These are phyloP conservation scores for Passalora sequoiae DNA, from an alignment of 2,329 filamentous ascomycete genomes.

Conservation along the genomic window DNA sequence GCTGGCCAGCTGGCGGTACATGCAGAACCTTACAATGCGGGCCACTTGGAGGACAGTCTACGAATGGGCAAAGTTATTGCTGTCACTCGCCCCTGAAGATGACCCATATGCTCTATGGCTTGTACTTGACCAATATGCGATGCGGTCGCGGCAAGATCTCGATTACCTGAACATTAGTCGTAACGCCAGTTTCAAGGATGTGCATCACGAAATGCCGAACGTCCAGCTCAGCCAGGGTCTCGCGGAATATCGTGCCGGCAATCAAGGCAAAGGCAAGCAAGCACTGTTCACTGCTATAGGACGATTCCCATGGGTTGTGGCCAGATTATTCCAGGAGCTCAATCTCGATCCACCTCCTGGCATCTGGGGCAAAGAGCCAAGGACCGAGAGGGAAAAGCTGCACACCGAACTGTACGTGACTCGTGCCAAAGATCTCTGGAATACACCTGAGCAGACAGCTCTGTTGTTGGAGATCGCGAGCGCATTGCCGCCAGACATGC, in stretches of 20 bases:
- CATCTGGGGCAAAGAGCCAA: constrained; percentile 74
- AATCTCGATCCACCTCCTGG: constrained; percentile 70
- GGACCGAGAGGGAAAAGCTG: constrained; percentile 61
- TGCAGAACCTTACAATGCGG: constrained; percentile 77
- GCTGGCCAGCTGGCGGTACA: constrained; percentile 83
- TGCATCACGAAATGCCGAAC: constrained; percentile 58
- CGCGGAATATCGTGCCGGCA: constrained; percentile 66
- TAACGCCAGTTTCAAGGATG: constrained; percentile 43
- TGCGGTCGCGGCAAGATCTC: constrained; percentile 71
- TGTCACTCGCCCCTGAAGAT: constrained; percentile 63
- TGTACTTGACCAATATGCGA: constrained; percentile 74
- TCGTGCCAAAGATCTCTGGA: constrained; percentile 79
- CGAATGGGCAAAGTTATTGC: constrained; percentile 85
- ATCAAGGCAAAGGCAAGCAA: constrained; percentile 59
- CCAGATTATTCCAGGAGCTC: constrained; percentile 71
- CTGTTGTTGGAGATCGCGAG: constrained; percentile 67
- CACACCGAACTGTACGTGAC: constrained; percentile 71
- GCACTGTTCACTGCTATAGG: constrained; percentile 64
- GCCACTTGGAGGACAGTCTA: constrained; percentile 91
- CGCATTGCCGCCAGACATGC: constrained; percentile 41
- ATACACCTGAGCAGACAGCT: constrained; percentile 63
- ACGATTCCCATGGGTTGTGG: constrained; percentile 78
- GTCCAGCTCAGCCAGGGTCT: constrained; percentile 71
- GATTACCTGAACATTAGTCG: constrained; percentile 69
- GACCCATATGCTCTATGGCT: constrained; percentile 83